Conservation (phyloP, 2,329 filamentous ascomycete genomes). For the Sordariomycetes sp. region DNA sequence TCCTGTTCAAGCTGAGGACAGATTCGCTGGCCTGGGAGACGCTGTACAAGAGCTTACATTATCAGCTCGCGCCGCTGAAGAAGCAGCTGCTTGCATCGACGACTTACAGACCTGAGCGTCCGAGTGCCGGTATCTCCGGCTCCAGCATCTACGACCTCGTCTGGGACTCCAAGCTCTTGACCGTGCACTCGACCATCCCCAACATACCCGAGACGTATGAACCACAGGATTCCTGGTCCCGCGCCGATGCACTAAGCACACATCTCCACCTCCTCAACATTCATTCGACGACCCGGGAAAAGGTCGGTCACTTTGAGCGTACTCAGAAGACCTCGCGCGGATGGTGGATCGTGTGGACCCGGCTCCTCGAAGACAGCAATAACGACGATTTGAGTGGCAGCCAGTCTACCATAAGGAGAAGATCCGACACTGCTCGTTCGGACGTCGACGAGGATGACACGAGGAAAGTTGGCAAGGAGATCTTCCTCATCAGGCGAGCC, state of each 20-base stretch:
- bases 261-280: conserved; percentile 55
- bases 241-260: conserved; percentile 54
- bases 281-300: conserved; percentile 32
- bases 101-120: conserved; percentile 41
- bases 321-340: conserved; percentile 58
- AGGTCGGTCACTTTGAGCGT: conserved; percentile 42
- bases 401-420: conserved; percentile 16
- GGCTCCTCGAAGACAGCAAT: conserved; percentile 32
- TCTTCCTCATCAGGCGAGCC: conserved; percentile 50
- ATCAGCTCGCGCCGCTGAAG: conserved; percentile 50
- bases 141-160: conserved; percentile 51
- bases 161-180: conserved; percentile 49
- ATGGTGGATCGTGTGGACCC: conserved; percentile 63
- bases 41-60: conserved; percentile 50
- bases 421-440: conserved; percentile 6
- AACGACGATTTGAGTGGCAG: conserved; percentile 9
- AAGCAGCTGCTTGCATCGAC: conserved; percentile 49
- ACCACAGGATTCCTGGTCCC: conserved; percentile 36
- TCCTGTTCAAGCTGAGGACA: conserved; percentile 56
- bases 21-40: conserved; percentile 45
- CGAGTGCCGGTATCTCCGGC: conserved; percentile 13
- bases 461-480: conserved; percentile 48
- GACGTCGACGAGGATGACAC: conserved; percentile 6
- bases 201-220: conserved; percentile 46
- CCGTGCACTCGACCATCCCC: conserved; percentile 55